These are phyloP conservation scores for Neocallimastix lanati DNA, from an alignment of 192 early-diverging fungal species.

Conservation along the genomic window DNA sequence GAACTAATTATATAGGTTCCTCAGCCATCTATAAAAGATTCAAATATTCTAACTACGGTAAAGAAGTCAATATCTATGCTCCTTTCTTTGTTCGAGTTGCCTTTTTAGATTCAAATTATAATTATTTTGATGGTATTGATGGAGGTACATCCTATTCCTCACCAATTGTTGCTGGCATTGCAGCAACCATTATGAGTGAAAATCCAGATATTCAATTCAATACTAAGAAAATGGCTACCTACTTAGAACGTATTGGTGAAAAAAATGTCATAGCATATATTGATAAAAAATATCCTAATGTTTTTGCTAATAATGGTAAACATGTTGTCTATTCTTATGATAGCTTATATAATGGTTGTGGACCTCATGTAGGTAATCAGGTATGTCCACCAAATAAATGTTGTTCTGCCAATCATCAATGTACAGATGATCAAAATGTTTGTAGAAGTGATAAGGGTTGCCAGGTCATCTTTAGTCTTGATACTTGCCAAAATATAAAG, in stretches of 20 bases:
- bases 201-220: not conserved
- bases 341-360: not conserved
- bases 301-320: not conserved
- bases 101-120: not conserved
- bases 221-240: not conserved
- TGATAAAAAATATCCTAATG: not conserved
- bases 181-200: not conserved
- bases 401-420: too few relatives aligned
- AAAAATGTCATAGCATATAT: not conserved
- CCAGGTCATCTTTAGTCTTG: too few relatives aligned
- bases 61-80: not conserved
- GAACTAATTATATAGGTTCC: too few relatives aligned
- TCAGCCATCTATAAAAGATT: too few relatives aligned
- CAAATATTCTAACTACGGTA: not conserved
- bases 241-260: not conserved
- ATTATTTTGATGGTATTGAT: not conserved
- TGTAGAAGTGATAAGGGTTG: too few relatives aligned
- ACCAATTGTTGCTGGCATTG: not conserved
- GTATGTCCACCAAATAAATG: not conserved
- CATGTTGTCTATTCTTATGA: not conserved
- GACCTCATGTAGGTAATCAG: not conserved
- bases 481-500: too few relatives aligned
- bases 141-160: not conserved
- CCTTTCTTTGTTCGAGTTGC: not conserved
- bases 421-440: too few relatives aligned